Evolutionary conservation across 2,329 filamentous ascomycete genomes (phyloP), one percentile per base, ranked within the genome.

Genomic region (Chrysoporthe austroafricana): DNA sequence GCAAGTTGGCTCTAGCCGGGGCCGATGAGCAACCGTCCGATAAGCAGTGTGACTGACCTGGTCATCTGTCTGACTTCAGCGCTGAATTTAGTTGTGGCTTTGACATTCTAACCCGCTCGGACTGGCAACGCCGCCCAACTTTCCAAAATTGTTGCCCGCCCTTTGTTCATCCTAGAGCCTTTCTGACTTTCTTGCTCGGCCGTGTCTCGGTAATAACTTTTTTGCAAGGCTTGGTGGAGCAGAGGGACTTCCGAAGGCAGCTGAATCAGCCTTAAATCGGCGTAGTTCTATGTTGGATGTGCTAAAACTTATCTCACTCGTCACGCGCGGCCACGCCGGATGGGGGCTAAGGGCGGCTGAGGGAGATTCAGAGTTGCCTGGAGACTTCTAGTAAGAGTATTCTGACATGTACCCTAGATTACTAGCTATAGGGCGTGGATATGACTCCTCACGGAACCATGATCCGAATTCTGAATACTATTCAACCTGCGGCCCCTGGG

Each of bases 211-310:
- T 34, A 52, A 21, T 26, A 13, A n/a, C n/a, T 26, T 26, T 32
- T 13, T 6, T 18, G 32, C 34, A 8, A 18, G n/a, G 11, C 18
- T 36, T 4, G 4, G 18, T 2, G 16, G 18, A 39, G 34, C 54
- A 57, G 5, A 39, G 39, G 32, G 39, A 36, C 54, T 36, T n/a
- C 54, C 54, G 54, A 57, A 57, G 54, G 54, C 54, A 39, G 54
- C 34, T 4, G n/a, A n/a, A 6, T 13, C 54, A 57, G 54, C 32
- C 54, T 54, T 7, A 4, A 13, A 54, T 54, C 11, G 11, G 50
- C 26, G 50, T 5, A 14, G 36, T 52, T 13, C 26, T 26, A 50
- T 26, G 48, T 50, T 26, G 48, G 48, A 18, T 50, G 48, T 50
- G n/a, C n/a, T 11, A 21, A 52, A 32, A 7, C 5, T 14, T 13